Base-by-base conservation (phyloP, 2,329 filamentous ascomycete genomes). In the Scedosporium boydii region DNA sequence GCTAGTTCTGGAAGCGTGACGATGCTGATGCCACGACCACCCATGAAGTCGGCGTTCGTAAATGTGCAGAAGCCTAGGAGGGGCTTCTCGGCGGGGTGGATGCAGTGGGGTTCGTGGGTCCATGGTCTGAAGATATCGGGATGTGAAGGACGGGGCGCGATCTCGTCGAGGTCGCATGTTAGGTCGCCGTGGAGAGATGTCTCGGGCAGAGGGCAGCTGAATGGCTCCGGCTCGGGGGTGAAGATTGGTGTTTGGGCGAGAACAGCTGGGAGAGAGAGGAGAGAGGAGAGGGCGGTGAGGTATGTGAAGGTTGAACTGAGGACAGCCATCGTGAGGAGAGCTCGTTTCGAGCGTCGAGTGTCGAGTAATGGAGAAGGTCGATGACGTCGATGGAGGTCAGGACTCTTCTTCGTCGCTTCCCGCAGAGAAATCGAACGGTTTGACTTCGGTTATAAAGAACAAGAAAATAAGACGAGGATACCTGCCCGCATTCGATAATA, bases 101-200 rank as follows among this genome's bases (percentile, higher is more conserved):
- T 18, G 51, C 62, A 63, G 62, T 60, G 57, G 2, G 62, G 62
- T 53, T 51, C 58, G 51, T 61, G 58, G 1, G 62, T 63, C 62
- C 62, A 63, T 6, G 62, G 58, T 6, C 48, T n/a, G 48, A 53
- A 61, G 29, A 29, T 29, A n/a, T 41, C 10, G 7, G 59, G 59
- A n/a, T 61, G 44, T 3, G 46, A 42, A 4, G 59, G 46, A 7
- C 51, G 59, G 1, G 59, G 59, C 6, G 29, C n/a, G 29, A 61
- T 34, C 16, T 51, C 48, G n/a, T 9, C n/a, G 16, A 38, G 46
- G 27, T n/a, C 46, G 48, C 59, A 61, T 46, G 48, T 44, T 16
- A 56, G 59, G 59, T 41, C 27, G 9, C 12, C 51, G 4, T n/a
- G 51, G 5, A 55, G 51, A 14, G 51, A 18, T 14, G 18, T 18